Conservation (phyloP, 345 rosid species). For the Alliaria petiolata region DNA sequence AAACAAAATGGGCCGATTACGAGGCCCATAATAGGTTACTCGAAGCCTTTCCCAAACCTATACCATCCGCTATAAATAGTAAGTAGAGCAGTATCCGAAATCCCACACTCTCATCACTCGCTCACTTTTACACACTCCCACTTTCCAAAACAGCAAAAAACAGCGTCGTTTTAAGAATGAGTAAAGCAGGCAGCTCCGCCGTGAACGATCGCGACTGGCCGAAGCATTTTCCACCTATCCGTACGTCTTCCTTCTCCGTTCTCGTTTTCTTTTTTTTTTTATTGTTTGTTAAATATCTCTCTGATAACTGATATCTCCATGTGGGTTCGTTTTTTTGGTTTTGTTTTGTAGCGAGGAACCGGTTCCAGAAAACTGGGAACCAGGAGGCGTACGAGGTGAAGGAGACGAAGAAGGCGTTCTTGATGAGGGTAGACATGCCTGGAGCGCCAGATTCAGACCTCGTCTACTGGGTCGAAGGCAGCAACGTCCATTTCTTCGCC, state of each 20-base stretch:
- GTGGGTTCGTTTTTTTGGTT: not conserved
- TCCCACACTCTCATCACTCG: not conserved
- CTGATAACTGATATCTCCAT: not conserved
- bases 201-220: not conserved
- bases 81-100: not conserved
- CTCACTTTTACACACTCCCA: not conserved
- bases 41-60: not conserved
- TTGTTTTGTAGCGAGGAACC: slow-evolving; percentile 6
- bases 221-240: not conserved
- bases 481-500: slow-evolving; percentile 19
- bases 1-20: not conserved
- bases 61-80: not conserved
- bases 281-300: not conserved
- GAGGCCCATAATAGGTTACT: not conserved
- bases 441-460: slow-evolving; percentile 15
- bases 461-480: not conserved
- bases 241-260: not conserved
- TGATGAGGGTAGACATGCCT: slow-evolving; percentile 14
- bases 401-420: not conserved
- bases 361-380: not conserved
- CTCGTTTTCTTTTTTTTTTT: not conserved
- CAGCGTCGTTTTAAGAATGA: not conserved
- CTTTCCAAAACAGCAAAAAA: not conserved
- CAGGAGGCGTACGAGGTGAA: not conserved
- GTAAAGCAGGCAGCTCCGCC: not conserved